phyloP scores from a whole-genome alignment of 352 stramenopile genomes.

The Blastocystis sp. region DNA sequence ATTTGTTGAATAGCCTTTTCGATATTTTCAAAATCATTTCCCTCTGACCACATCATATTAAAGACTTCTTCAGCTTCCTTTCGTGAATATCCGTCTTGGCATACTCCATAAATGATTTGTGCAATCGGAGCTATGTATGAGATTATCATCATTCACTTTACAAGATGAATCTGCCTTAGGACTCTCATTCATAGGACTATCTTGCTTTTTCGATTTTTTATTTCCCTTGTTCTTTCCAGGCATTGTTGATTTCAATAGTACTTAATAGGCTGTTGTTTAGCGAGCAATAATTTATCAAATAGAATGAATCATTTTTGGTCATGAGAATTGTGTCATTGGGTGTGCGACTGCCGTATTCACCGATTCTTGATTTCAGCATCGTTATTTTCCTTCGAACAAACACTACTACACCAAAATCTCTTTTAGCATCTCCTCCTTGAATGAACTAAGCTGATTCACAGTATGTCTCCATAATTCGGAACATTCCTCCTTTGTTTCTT shows the following conservation, averaged over 20 bases:
- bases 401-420: slow-evolving; percentile 29
- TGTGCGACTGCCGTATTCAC: too few relatives aligned
- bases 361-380: too few relatives aligned
- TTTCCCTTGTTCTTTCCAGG: slow-evolving; percentile 42
- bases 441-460: neutral
- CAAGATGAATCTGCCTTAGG: too few relatives aligned
- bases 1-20: neutral
- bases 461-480: slow-evolving; percentile 63
- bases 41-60: slow-evolving; percentile 20
- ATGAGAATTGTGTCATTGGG: neutral
- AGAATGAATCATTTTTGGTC: neutral
- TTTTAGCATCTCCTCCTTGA: slow-evolving; percentile 25
- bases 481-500: neutral
- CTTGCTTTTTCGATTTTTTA: slow-evolving; percentile 23
- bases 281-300: neutral
- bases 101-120: neutral
- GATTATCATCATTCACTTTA: too few relatives aligned
- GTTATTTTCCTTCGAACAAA: neutral
- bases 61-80: slow-evolving; percentile 41
- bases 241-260: neutral
- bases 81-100: neutral
- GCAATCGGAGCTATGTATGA: neutral
- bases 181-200: too few relatives aligned
- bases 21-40: slow-evolving; percentile 4
- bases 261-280: neutral